Base-by-base conservation (phyloP, 192 early-diverging fungal genomes). In the Podila verticillata region DNA sequence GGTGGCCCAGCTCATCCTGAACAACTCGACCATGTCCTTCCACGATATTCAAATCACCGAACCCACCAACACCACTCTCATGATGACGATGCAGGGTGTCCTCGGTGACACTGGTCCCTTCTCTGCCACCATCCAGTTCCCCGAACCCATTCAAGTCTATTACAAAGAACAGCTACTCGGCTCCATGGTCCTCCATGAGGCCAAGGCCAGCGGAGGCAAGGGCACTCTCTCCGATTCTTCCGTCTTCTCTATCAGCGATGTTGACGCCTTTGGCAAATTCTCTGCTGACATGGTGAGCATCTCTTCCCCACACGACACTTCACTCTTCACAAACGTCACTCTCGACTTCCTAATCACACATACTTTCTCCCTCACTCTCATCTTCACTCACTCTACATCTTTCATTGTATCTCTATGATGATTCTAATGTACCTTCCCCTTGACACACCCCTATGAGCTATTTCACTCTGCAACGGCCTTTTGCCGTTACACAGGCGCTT, bases 51-150 rank as follows among this genome's bases (percentile, higher is more conserved):
- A 74, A 28, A 90, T 87, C 60, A 66, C 83, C 35, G 68, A 74
- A 12, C 65, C 77, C 26, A 63, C 59, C 12, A 81, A 90, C 39
- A 72, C 51, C 24, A 68, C 65, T 10, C 73, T 88, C 30, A 57
- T 68, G 22, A 85, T 83, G 81, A 26, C 49, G 30, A 86, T 87
- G 81, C 61, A 71, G 28, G 81, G 83, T 47, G 36, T 39, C 10
- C 58, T 88, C 22, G 64, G 63, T 8, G 78, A 87, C 31, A 87
- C 85, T 48, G 88, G 88, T 57, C 85, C 87, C 22, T 88, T 89
- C 74, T 36, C 73, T 24, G 87, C 87, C 7, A 84, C 68, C 29
- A 84, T 89, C 54, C 51, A 61, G 48, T 89, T 89, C 71, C 56
- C 67, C 5, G 81, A 84, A 44, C 82, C 81, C 34, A 73, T 87